Evolutionary conservation across 1,139 yeast species (phyloP).

Genomic region (Sugiyamaella neomexicana): DNA sequence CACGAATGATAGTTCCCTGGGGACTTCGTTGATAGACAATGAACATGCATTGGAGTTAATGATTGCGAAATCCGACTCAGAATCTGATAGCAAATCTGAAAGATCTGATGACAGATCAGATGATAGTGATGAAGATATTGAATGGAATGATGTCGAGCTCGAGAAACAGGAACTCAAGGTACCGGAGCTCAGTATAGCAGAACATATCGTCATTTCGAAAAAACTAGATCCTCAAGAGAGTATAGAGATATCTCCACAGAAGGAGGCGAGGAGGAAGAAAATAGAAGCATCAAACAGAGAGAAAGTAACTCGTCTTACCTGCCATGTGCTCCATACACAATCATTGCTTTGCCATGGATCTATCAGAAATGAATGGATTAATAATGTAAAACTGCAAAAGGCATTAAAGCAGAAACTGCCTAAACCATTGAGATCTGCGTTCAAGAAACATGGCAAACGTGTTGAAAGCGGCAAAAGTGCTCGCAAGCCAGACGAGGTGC

Average conservation of each 20-base stretch:
- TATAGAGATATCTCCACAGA: slow-evolving; percentile 1
- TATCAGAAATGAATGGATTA: slow-evolving; percentile 19
- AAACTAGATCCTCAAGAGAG: neutral
- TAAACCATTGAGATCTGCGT: slow-evolving; percentile 12
- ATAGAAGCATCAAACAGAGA: slow-evolving; percentile 7
- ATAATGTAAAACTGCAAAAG: slow-evolving; percentile 14
- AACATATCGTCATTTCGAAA: slow-evolving; percentile 8
- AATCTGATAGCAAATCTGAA: neutral
- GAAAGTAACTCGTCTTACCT: slow-evolving; percentile 9
- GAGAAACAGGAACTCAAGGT: neutral
- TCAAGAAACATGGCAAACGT: slow-evolving; percentile 14
- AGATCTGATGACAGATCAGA: neutral
- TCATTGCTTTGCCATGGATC: slow-evolving; percentile 17
- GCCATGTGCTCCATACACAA: slow-evolving; percentile 17
- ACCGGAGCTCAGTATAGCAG: slow-evolving; percentile 2
- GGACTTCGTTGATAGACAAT: neutral
- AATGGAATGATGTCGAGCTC: slow-evolving; percentile 11
- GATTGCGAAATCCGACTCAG: neutral
- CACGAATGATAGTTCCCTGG: neutral
- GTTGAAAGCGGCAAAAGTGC: slow-evolving; percentile 13
- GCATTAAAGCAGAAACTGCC: slow-evolving; percentile 15
- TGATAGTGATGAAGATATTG: slow-evolving; percentile 14
- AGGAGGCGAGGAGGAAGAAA: slow-evolving; percentile 6
- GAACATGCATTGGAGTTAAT: slow-evolving; percentile 2
- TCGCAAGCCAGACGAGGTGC: slow-evolving; percentile 10